phyloP scores from a whole-genome alignment of 768 basidiomycete genomes.

The Amanita subjunquillea region DNA sequence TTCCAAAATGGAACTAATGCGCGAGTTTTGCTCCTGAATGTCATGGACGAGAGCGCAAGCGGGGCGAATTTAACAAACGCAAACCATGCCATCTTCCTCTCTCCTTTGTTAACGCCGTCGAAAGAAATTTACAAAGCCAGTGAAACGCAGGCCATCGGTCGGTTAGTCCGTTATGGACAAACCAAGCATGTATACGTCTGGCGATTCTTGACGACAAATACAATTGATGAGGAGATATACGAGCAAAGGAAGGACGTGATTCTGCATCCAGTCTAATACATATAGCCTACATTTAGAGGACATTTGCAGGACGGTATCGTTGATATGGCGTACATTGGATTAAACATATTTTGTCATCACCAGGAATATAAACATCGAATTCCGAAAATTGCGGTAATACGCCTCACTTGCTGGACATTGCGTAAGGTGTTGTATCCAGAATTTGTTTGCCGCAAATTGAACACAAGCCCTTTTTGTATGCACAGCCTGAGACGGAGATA shows the following conservation, averaged over 20 bases:
- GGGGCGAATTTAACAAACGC: conserved; percentile 89
- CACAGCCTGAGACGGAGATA: conserved; percentile 48
- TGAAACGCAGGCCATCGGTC: conserved; percentile 77
- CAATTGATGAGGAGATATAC: conserved; percentile 83
- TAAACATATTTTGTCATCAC: neutral
- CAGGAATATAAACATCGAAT: neutral
- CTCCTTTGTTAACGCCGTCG: conserved; percentile 74
- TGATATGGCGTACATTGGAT: conserved; percentile 4
- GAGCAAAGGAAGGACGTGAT: conserved; percentile 34
- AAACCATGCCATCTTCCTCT: conserved; percentile 92
- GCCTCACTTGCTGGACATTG: conserved; percentile 72
- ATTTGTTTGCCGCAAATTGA: conserved; percentile 85
- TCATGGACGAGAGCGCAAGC: conserved; percentile 93
- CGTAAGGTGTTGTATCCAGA: conserved; percentile 73
- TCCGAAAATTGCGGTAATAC: neutral
- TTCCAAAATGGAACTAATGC: conserved; percentile 79
- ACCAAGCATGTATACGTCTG: conserved; percentile 71
- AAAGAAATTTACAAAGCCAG: conserved; percentile 81
- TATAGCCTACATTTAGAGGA: neutral
- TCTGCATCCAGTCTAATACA: conserved; percentile 2
- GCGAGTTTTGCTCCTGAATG: conserved; percentile 77
- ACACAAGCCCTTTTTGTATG: conserved; percentile 80
- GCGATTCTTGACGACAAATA: conserved; percentile 77
- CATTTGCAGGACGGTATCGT: neutral
- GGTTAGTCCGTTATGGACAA: conserved; percentile 79